Conservation (phyloP, 208 protist genomes). For the Trypanosoma rangeli region DNA sequence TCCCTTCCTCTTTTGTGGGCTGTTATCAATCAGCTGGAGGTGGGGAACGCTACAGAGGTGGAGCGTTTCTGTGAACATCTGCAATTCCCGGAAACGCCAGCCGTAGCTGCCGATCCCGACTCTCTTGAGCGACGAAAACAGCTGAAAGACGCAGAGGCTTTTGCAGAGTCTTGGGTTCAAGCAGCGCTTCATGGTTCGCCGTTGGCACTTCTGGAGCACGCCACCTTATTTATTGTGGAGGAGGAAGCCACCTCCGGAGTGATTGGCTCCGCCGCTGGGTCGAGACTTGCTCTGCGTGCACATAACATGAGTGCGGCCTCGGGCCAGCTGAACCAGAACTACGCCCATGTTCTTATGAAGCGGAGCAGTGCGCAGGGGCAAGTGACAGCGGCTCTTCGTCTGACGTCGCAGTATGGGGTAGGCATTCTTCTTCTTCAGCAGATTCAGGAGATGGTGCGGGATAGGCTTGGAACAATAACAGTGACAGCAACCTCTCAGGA, state of each 20-base stretch:
- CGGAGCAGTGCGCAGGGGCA: conserved; percentile 62
- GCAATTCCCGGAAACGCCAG: conserved; percentile 47
- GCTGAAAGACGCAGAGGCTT: conserved; percentile 35
- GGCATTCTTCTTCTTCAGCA: conserved; percentile 40
- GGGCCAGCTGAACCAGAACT: conserved; percentile 16
- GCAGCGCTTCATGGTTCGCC: conserved; percentile 35
- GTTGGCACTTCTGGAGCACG: conserved; percentile 53
- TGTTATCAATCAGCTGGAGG: conserved; percentile 63
- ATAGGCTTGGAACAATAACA: conserved; percentile 4
- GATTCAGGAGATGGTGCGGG: conserved; percentile 30
- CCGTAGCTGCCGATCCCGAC: conserved; percentile 45
- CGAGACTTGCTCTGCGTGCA: conserved; percentile 19
- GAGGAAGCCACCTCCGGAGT: conserved; percentile 39
- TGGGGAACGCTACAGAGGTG: conserved; percentile 46
- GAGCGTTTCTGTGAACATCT: conserved; percentile 56
- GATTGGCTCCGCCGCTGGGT: conserved; percentile 20
- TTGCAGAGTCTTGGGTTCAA: conserved; percentile 55
- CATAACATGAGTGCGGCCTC: conserved; percentile 6
- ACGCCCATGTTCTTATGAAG: conserved; percentile 57
- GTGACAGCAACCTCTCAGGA: neutral
- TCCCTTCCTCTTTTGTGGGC: conserved; percentile 77
- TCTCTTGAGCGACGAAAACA: conserved; percentile 57
- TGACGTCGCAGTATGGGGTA: conserved; percentile 31
- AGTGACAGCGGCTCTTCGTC: conserved; percentile 45
- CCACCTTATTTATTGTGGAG: conserved; percentile 64